Base-by-base conservation (phyloP, 768 basidiomycete species). In the Tephrocybe sp. region DNA sequence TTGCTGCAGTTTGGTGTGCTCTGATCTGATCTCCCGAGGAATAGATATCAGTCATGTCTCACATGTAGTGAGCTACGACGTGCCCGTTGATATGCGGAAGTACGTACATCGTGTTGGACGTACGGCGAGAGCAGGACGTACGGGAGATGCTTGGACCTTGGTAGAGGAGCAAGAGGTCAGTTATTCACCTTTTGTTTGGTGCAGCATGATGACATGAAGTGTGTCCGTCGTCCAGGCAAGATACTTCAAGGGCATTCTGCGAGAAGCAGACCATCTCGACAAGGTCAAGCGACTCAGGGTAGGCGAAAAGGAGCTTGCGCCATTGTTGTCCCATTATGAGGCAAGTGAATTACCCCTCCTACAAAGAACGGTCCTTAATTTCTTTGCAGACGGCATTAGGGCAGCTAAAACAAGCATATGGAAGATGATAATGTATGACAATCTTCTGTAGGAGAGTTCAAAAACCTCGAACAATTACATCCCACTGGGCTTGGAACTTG, bases 41-140 rank as follows among this genome's bases (percentile, higher is more conserved):
- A 93, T 98, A 53, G 96, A 98, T 62, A 89, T 99, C 51, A 89
- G 85, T 51, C 84, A 92, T 56, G 92, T 98, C 31, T 82, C 85
- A 2, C 90, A 97, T 66, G 96, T 99, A 26, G 82, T 99, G 41
- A 94, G 87, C 62, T 98, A 99, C 66, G 97, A 99, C 64, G 85
- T 83, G 2, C 95, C 97, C 8, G 79, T 97, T n/a, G 97, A 98
- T 65, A 94, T 98, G 82, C 81, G 92, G 45, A 98, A 98, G 67
- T 99, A 99, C 62, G 91, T 99, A 10, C 97, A 99, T 67, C 87
- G 97, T 47, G 96, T 95, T 8, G 97, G 97, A 17, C 79, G 97
- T 39, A 98, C 97, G 5, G 97, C 97, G 2, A 80, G 97, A 45
- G 97, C 97, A 3, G 97, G 97, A 7, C 76, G 89, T 40, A 69